phyloP scores from a whole-genome alignment of 768 basidiomycete genomes.

The Lentinula aciculospora region DNA sequence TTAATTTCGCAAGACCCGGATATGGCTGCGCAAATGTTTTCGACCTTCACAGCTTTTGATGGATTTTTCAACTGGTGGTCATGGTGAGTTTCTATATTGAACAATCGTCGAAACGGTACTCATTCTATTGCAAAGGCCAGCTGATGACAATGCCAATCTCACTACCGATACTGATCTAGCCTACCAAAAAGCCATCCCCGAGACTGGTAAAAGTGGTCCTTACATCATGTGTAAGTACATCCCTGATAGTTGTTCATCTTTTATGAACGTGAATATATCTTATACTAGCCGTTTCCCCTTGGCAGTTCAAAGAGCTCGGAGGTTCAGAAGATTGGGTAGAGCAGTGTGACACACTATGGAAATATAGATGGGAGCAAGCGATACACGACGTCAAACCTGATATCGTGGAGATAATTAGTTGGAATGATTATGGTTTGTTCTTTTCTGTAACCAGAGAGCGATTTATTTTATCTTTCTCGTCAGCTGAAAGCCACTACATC shows the following conservation, averaged over 20 bases:
- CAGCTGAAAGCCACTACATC: slow-evolving; percentile 38
- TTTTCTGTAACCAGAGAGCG: slow-evolving; percentile 16
- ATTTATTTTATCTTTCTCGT: slow-evolving; percentile 11
- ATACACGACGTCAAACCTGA: slow-evolving; percentile 18
- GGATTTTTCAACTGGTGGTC: slow-evolving; percentile 31
- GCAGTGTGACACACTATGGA: slow-evolving; percentile 19
- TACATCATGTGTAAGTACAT: slow-evolving; percentile 22
- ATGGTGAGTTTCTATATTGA: slow-evolving; percentile 12
- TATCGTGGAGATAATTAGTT: slow-evolving; percentile 18
- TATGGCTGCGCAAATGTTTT: slow-evolving; percentile 13
- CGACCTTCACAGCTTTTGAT: slow-evolving; percentile 21
- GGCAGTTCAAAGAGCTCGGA: slow-evolving; percentile 20
- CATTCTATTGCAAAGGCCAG: slow-evolving; percentile 9
- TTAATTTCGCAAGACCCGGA: slow-evolving; percentile 22
- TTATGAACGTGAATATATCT: neutral
- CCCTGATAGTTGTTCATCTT: neutral
- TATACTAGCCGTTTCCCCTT: slow-evolving; percentile 19
- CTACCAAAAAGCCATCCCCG: slow-evolving; percentile 14
- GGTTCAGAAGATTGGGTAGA: slow-evolving; percentile 19
- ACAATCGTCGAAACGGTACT: neutral
- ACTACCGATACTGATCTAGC: slow-evolving; percentile 22
- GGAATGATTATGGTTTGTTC: slow-evolving; percentile 18
- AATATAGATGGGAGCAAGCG: slow-evolving; percentile 21
- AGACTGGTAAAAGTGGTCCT: slow-evolving; percentile 14
- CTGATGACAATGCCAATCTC: slow-evolving; percentile 14